A percentile compares a stretch with the other conserved stretches of the same genome.
Conservation (phyloP, 176 grass and related monocot species). For the Avena insularis region DNA sequence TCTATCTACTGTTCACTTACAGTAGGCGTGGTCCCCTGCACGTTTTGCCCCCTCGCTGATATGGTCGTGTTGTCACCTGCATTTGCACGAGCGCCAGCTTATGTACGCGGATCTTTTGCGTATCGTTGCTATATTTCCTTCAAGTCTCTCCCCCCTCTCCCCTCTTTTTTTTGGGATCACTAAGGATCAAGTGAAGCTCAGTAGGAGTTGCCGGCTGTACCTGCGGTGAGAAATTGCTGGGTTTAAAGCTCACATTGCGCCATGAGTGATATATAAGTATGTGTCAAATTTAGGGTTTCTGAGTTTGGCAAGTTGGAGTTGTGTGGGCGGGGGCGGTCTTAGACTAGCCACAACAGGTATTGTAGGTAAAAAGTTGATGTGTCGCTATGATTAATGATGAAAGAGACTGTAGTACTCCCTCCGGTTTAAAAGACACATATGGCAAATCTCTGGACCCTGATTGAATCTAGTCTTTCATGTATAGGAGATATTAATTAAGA, state of each 20-base stretch:
- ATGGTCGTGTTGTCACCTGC: neutral
- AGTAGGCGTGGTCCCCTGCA: neutral
- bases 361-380: no score
- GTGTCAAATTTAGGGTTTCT: conserved; percentile 2
- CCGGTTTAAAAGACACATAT: no score
- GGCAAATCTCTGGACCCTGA: no score
- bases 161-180: neutral
- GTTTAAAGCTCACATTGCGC: neutral
- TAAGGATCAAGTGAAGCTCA: neutral
- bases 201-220: neutral
- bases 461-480: no score
- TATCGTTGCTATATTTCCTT: neutral
- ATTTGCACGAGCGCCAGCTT: conserved; percentile 34
- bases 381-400: no score
- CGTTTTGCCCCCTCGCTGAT: neutral
- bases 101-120: neutral
- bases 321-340: no score
- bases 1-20: neutral
- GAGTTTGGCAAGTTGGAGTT: neutral
- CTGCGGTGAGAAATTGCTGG: no score
- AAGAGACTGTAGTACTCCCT: no score
- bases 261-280: neutral
- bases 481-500: no score
- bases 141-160: neutral
- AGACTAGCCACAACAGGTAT: no score